Evolutionary conservation across 2,329 filamentous ascomycete genomes (phyloP).

Genomic region (Pseudogymnoascus destructans): DNA sequence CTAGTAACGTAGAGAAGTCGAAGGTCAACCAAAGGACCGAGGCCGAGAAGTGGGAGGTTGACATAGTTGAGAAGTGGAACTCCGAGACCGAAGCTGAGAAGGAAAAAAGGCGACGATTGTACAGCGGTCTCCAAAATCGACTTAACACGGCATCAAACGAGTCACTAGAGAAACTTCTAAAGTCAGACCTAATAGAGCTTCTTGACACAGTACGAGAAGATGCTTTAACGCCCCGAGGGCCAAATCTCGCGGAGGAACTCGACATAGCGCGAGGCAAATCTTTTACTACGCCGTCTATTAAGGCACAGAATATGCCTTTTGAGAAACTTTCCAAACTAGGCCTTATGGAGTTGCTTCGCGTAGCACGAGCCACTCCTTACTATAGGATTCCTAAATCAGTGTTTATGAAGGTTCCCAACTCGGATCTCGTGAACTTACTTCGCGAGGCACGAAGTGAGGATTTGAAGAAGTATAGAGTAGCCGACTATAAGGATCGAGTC

Average conservation of each 20-base stretch:
- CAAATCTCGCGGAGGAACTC: background rate
- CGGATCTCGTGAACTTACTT: background rate
- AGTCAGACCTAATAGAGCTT: background rate
- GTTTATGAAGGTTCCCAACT: background rate
- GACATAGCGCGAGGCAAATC: background rate
- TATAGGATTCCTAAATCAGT: background rate
- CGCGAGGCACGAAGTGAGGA: background rate
- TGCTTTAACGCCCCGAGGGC: background rate
- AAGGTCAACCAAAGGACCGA: background rate
- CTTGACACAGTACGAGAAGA: background rate
- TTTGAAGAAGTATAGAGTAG: background rate
- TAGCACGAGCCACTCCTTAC: background rate
- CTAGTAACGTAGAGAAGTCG: background rate
- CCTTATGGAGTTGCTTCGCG: background rate
- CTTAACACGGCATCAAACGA: background rate
- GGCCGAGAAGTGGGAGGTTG: background rate
- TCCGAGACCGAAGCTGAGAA: background rate
- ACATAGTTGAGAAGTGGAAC: background rate
- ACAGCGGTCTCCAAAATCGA: background rate
- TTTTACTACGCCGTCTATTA: background rate
- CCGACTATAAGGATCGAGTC: background rate
- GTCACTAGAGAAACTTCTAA: background rate
- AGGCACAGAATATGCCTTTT: background rate
- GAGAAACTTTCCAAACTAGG: background rate
- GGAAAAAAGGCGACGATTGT: background rate